Evolutionary conservation across 1,284 basidiomycete species (phyloP).

Genomic region (Apiotrichum domesticum): DNA sequence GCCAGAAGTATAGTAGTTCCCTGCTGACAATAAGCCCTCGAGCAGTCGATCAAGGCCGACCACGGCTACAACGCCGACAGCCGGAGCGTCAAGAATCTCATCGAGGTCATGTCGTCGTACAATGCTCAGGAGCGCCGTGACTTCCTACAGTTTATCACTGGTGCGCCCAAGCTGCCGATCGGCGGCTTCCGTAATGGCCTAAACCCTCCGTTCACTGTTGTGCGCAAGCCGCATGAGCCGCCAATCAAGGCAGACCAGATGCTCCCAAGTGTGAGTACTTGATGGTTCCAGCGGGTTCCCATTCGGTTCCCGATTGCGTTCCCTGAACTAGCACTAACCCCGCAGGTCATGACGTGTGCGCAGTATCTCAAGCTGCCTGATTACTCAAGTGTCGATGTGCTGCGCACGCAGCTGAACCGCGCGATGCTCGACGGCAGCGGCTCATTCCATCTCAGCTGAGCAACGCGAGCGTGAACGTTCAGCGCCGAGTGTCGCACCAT

Average conservation of each 20-base stretch:
- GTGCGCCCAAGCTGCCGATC: slow-evolving; percentile 87
- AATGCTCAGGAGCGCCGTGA: slow-evolving; percentile 67
- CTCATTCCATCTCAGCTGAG: slow-evolving; percentile 85
- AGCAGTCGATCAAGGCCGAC: slow-evolving; percentile 88
- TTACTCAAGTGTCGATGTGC: slow-evolving; percentile 74
- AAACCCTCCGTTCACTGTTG: slow-evolving; percentile 90
- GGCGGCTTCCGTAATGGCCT: slow-evolving; percentile 87
- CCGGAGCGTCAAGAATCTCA: slow-evolving; percentile 75
- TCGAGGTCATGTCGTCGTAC: slow-evolving; percentile 81
- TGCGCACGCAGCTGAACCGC: slow-evolving; percentile 68
- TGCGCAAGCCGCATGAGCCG: slow-evolving; percentile 90
- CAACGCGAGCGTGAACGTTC: background rate
- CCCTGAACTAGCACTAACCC: no score
- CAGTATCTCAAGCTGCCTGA: slow-evolving; percentile 85
- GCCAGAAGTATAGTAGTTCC: background rate
- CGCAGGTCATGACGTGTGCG: slow-evolving; percentile 17
- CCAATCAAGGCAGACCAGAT: slow-evolving; percentile 88
- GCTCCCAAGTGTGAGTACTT: slow-evolving; percentile 68
- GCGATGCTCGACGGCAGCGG: slow-evolving; percentile 88
- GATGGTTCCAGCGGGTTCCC: no score
- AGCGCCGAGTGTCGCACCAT: no score
- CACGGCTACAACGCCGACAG: slow-evolving; percentile 97
- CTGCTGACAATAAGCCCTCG: slow-evolving; percentile 57
- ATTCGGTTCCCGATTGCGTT: no score
- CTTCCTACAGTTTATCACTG: slow-evolving; percentile 95